Evolutionary conservation across 768 basidiomycete species (phyloP).

Genomic region (Tulasnella sp.): DNA sequence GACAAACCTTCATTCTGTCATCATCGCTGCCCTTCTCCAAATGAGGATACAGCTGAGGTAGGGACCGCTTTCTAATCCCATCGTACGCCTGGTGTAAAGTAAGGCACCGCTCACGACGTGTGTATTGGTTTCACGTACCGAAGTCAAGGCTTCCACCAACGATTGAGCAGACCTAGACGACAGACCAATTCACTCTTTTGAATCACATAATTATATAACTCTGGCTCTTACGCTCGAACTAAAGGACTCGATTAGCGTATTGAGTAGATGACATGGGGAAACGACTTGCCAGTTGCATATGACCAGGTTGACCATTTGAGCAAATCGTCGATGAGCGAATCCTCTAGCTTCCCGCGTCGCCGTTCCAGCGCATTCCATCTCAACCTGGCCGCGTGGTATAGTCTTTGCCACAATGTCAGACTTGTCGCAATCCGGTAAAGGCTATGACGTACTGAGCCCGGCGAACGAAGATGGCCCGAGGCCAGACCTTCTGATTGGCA

Average conservation of each 20-base stretch:
- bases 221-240: conserved; percentile 44
- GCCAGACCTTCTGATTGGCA: conserved; percentile 71
- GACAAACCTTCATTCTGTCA: conserved; percentile 72
- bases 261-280: background rate
- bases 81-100: conserved; percentile 59
- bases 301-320: conserved; percentile 76
- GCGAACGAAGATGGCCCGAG: conserved; percentile 72
- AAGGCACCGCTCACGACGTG: background rate
- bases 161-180: conserved; percentile 52
- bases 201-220: background rate
- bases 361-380: conserved; percentile 80
- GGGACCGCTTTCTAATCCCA: conserved; percentile 64
- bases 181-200: conserved; percentile 31
- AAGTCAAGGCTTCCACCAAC: conserved; percentile 56
- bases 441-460: conserved; percentile 51
- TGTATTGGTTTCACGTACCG: conserved; percentile 45
- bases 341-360: conserved; percentile 71
- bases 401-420: conserved; percentile 34
- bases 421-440: background rate
- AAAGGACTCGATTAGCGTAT: background rate
- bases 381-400: conserved; percentile 74
- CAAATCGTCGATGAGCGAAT: conserved; percentile 66
- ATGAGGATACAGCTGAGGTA: conserved; percentile 61
- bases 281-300: conserved; percentile 47
- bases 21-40: conserved; percentile 74